Evolutionary conservation across 1,284 basidiomycete genomes (phyloP), one percentile per base, ranked within the genome.

Genomic region (Trichosporon sp.): DNA sequence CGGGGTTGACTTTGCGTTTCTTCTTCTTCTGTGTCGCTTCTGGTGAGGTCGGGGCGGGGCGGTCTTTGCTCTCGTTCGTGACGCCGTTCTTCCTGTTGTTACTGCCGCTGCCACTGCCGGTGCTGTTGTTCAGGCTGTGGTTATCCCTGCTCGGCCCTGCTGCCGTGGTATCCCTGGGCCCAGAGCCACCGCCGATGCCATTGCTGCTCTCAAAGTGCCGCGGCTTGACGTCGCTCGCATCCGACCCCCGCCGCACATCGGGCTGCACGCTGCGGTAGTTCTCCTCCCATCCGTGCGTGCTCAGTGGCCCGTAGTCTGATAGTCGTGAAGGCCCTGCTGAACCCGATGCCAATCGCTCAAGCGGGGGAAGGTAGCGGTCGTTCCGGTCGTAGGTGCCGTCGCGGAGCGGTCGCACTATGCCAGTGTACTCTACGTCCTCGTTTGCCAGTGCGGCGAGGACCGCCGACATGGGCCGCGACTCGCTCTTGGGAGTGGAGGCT

Each of bases 391-490:
- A 54, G 25, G 56, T 58, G 33, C 56, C 33, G 56, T 62, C 61
- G 33, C 46, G 34, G 4, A 25, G 34, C 3, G 66, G 66, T n/a
- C 58, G 46, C 60, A 67, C 62, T 32, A 65, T 67, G 29, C 66
- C 66, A 2, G 66, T 52, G 56, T 67, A 65, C 59, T 63, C 63
- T 3, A 65, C 58, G 56, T 67, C 66, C 21, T 61, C 58, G 36
- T 46, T 32, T 1, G 66, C 66, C 3, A 65, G 13, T 2, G 66
- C 66, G 7, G 66, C 63, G 10, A 65, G 59, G 8, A 67, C 62
- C 16, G 60, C 56, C 21, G 29, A 49, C 37, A 61, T 64, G 6
- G 62, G 65, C 7, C 60, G 56, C 19, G 44, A 19, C 27, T 27
- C 23, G 58, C 34, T 23, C 32, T 33, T 57, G 2, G 56, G 56